A percentile compares a stretch with the other conserved stretches of the same genome.
Evolutionary conservation across 139 green algal species (phyloP).

Genomic region (Protoeuglena noctilucae): DNA sequence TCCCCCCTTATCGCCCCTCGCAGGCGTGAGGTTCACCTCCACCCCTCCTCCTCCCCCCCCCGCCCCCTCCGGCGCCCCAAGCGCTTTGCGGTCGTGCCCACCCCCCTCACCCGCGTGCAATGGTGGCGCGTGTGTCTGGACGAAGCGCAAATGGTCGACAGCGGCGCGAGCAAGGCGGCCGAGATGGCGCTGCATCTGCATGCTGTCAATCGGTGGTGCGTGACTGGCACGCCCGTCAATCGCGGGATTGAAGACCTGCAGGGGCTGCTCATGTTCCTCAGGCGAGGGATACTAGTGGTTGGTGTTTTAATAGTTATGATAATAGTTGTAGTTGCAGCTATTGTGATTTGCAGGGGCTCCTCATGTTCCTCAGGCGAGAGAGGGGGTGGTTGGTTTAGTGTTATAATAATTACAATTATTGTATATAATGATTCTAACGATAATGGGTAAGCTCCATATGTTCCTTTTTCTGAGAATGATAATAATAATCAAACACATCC

Average conservation of each 20-base stretch:
- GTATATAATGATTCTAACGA: too few species aligned
- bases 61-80: background rate
- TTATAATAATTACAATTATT: too few species aligned
- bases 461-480: too few species aligned
- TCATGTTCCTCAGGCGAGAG: too few species aligned
- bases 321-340: too few species aligned
- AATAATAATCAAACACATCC: too few species aligned
- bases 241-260: slow-evolving; percentile 65
- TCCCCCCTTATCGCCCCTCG: background rate
- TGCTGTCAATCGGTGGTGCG: slow-evolving; percentile 28
- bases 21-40: background rate
- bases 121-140: slow-evolving; percentile 87
- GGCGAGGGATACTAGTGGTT: slow-evolving; percentile 7
- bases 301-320: too few species aligned
- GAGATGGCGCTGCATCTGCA: slow-evolving; percentile 53
- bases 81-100: slow-evolving; percentile 43
- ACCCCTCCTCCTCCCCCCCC: background rate
- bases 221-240: slow-evolving; percentile 74
- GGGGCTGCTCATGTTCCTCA: slow-evolving; percentile 73
- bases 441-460: too few species aligned
- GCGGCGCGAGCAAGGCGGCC: slow-evolving; percentile 41
- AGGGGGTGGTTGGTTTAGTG: too few species aligned
- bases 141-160: slow-evolving; percentile 82
- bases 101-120: slow-evolving; percentile 63
- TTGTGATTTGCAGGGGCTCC: too few species aligned